Evolutionary conservation across 768 basidiomycete species (phyloP).

Genomic region (Ramaria sp.): DNA sequence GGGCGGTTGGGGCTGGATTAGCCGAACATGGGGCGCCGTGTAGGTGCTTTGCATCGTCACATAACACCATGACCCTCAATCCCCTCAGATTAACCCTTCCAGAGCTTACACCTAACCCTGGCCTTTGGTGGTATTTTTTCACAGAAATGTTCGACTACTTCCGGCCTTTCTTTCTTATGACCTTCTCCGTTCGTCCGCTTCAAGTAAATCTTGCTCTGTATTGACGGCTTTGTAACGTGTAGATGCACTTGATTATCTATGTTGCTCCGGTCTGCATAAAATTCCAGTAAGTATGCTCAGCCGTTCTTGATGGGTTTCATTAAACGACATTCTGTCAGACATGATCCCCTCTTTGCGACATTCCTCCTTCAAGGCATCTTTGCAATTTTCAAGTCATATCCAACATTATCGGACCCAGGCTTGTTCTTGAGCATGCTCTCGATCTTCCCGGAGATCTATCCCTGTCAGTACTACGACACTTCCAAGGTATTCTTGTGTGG

Average conservation of each 20-base stretch:
- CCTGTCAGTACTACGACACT: constrained; percentile 44
- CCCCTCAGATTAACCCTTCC: constrained; percentile 52
- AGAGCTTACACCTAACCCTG: constrained; percentile 88
- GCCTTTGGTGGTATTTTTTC: constrained; percentile 99
- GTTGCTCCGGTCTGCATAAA: constrained; percentile 78
- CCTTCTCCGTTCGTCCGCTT: constrained; percentile 61
- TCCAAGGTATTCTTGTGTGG: neutral
- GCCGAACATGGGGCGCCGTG: constrained; percentile 81
- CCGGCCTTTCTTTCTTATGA: constrained; percentile 88
- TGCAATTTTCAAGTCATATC: constrained; percentile 84
- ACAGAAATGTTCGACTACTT: constrained; percentile 99
- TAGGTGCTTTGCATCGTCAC: constrained; percentile 24
- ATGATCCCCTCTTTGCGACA: constrained; percentile 75
- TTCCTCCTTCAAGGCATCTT: constrained; percentile 70
- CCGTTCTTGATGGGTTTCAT: neutral
- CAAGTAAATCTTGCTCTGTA: neutral
- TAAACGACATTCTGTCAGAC: constrained; percentile 30
- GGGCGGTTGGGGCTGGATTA: constrained; percentile 59
- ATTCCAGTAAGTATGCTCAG: constrained; percentile 48
- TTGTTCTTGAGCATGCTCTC: constrained; percentile 73
- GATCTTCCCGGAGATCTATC: constrained; percentile 75
- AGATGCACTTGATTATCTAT: constrained; percentile 81
- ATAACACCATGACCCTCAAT: constrained; percentile 4
- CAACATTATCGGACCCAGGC: constrained; percentile 81
- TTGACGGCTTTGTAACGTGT: neutral